Conservation (phyloP, 768 basidiomycete genomes). For the Boletus subparvulus region DNA sequence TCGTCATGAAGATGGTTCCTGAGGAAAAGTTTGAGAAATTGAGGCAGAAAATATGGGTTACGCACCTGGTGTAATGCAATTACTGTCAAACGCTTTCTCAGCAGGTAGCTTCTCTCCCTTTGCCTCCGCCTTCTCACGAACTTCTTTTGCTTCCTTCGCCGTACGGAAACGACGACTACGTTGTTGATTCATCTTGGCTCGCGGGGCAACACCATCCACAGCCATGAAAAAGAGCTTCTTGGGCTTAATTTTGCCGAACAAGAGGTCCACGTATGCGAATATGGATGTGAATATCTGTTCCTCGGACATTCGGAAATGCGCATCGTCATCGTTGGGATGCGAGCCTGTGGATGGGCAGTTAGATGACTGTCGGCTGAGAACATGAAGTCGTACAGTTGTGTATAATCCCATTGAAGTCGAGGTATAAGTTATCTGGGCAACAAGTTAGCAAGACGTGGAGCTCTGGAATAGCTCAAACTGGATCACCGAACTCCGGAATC, state of each 20-base stretch:
- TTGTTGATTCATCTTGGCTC: conserved; percentile 99
- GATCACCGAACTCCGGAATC: conserved; percentile 94
- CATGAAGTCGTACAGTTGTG: conserved; percentile 59
- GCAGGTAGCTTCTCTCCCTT: conserved; percentile 91
- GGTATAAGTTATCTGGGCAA: conserved; percentile 76
- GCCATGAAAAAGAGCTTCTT: conserved; percentile 99
- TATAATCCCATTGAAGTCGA: conserved; percentile 94
- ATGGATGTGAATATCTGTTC: conserved; percentile 97
- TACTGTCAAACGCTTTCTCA: conserved; percentile 96
- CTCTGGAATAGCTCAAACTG: background rate
- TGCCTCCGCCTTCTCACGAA: conserved; percentile 79
- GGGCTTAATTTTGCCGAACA: conserved; percentile 97
- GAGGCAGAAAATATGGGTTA: background rate
- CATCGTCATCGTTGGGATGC: conserved; percentile 95
- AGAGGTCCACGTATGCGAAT: conserved; percentile 94
- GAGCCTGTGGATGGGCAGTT: conserved; percentile 51
- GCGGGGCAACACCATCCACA: conserved; percentile 94
- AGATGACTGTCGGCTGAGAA: background rate
- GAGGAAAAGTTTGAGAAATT: background rate
- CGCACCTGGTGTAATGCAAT: conserved; percentile 96
- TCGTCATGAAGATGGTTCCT: conserved; percentile 96
- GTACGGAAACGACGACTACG: conserved; percentile 91
- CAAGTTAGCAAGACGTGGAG: conserved; percentile 9
- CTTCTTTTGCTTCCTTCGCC: conserved; percentile 87
- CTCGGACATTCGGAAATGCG: conserved; percentile 93